phyloP scores from a whole-genome alignment of 2,329 filamentous ascomycete genomes.

The Teratosphaeria gauchensis region DNA sequence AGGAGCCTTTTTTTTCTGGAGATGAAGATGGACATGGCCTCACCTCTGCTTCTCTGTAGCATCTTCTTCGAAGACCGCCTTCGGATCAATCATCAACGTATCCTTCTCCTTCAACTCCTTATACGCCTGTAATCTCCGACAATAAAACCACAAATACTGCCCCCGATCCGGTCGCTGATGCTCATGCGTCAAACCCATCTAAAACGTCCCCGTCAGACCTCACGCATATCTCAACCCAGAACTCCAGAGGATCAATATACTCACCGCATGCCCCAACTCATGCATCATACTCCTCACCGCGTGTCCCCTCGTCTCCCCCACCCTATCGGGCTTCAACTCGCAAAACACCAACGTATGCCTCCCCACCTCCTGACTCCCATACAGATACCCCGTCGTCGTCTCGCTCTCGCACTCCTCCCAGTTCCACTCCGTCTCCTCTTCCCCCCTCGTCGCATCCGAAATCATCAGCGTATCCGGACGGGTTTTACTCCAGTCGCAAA shows the following conservation, averaged over 20 bases:
- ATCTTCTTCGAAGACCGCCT: background rate
- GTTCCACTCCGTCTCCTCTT: constrained; percentile 9
- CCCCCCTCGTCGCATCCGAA: constrained; percentile 8
- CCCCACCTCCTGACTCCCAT: background rate
- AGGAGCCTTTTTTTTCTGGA: background rate
- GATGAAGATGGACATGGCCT: too few relatives aligned
- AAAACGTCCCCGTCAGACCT: too few relatives aligned
- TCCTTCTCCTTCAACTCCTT: background rate
- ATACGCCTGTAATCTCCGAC: background rate
- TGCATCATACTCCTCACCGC: constrained; percentile 2
- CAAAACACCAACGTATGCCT: constrained; percentile 2
- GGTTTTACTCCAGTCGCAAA: background rate
- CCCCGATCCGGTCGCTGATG: background rate
- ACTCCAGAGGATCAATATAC: too few relatives aligned
- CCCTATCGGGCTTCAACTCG: background rate
- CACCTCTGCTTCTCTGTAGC: background rate
- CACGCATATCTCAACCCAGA: too few relatives aligned
- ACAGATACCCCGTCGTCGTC: constrained; percentile 10
- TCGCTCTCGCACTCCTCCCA: constrained; percentile 8
- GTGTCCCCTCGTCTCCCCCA: background rate
- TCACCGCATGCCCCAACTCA: constrained; percentile 2
- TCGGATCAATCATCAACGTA: background rate
- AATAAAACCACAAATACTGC: background rate
- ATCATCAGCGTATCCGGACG: constrained; percentile 12
- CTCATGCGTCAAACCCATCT: background rate